Base-by-base conservation (phyloP, 1,139 yeast genomes). In the Taphrina sp. region DNA sequence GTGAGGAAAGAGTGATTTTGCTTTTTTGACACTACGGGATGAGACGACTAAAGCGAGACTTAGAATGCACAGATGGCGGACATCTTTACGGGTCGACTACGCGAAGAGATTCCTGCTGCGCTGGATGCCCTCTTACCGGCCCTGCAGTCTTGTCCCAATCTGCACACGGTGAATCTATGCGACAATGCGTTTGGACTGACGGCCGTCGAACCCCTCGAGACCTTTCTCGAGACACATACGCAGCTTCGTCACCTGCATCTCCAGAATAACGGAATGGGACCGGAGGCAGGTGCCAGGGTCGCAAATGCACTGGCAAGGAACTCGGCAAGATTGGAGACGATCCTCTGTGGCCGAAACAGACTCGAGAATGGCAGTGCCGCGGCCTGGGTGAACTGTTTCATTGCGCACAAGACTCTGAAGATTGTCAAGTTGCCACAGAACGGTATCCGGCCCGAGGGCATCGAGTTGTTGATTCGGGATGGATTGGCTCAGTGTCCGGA, bases 151-250 rank as follows among this genome's bases (percentile, higher is more conserved):
- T 83, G 87, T 64, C 79, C 83, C 56, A 76, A 83, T 36, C 77
- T 90, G 64, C 78, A 78, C 61, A 81, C 89, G 43, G 74, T 92
- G 60, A 85, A 92, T 70, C 76, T 94, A 62, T 84, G 95, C 66
- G 98, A 92, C 70, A 92, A 92, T 69, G 98, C 98, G 0, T 85
- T 92, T 69, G 98, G 98, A 7, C 83, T 92, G 67, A 95, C 94
- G 68, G 86, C 97, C 29, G 88, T 92, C 61, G 95, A 85, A 60
- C 95, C 94, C 12, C 78, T 92, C 60, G 96, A 90, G 67, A 76
- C 74, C 34, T 90, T 84, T 65, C 75, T 94, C 61, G 73, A 86
- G 14, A 77, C 82, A 64, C 95, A 95, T 45, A 76, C 80, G 16
- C 82, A 95, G 23, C 73, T 92, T 59, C 84, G 86, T 69, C 96